These are phyloP conservation scores for Laetiporus sulphureus DNA, from an alignment of 1,284 basidiomycete genomes.

Conservation along the genomic window DNA sequence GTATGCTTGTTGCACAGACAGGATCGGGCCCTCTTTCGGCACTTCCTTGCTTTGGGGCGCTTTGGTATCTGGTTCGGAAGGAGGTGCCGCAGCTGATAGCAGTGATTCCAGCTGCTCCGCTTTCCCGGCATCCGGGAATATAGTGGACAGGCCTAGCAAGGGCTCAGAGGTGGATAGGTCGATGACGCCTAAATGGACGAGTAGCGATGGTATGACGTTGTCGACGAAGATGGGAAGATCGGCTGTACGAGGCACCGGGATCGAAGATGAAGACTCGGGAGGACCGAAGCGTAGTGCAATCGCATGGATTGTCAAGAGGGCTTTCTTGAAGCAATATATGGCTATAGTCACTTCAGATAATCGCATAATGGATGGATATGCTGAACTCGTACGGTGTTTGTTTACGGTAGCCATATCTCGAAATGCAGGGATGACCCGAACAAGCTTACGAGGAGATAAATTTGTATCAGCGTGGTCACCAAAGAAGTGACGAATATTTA, in stretches of 20 bases:
- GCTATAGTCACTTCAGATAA: conserved; percentile 33
- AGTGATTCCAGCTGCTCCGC: conserved; percentile 33
- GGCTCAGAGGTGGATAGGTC: conserved; percentile 42
- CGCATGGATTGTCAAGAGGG: conserved; percentile 74
- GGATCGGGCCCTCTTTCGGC: conserved; percentile 55
- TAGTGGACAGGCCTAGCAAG: conserved; percentile 31
- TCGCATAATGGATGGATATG: too few relatives aligned
- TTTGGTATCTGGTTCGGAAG: conserved; percentile 11
- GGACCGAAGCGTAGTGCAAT: conserved; percentile 58
- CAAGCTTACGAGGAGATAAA: conserved; percentile 40
- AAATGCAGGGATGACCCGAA: conserved; percentile 70
- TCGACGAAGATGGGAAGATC: conserved; percentile 76
- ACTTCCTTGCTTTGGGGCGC: conserved; percentile 14
- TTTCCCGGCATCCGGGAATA: conserved; percentile 41
- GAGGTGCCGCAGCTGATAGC: conserved; percentile 23
- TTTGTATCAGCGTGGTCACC: conserved; percentile 7
- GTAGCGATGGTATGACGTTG: conserved; percentile 81
- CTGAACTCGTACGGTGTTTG: conserved; percentile 50
- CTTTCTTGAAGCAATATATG: conserved; percentile 86
- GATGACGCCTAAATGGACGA: conserved; percentile 72
- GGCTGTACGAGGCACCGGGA: conserved; percentile 56
- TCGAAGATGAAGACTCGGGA: conserved; percentile 36
- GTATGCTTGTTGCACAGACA: conserved; percentile 59
- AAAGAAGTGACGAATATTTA: conserved; percentile 27
- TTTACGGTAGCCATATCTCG: conserved; percentile 63